A percentile compares a stretch with the other conserved stretches of the same genome.
These are phyloP conservation scores for Tricholoma matsutake DNA, from an alignment of 768 basidiomycete genomes.

Conservation along the genomic window DNA sequence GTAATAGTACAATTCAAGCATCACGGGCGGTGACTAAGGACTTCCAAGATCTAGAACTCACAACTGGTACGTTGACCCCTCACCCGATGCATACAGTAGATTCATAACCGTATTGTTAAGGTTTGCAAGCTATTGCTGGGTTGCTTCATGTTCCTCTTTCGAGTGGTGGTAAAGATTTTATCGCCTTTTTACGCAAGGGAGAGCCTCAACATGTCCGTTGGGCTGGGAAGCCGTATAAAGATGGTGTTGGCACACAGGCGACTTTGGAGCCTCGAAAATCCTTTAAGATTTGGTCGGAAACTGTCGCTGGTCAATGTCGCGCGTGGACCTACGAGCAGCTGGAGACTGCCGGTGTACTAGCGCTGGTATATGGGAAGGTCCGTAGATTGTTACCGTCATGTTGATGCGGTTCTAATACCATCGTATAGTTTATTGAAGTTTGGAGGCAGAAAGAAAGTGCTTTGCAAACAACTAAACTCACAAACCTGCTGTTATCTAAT, in stretches of 20 bases:
- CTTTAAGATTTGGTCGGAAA: constrained; percentile 80
- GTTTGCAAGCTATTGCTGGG: constrained; percentile 66
- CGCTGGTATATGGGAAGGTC: constrained; percentile 75
- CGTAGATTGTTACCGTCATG: background rate
- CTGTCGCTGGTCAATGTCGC: constrained; percentile 61
- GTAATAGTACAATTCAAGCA: constrained; percentile 58
- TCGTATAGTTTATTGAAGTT: constrained; percentile 74
- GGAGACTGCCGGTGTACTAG: constrained; percentile 77
- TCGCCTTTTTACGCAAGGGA: constrained; percentile 76
- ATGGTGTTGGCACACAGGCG: constrained; percentile 29
- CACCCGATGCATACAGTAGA: background rate
- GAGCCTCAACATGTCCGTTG: constrained; percentile 69
- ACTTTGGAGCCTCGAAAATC: constrained; percentile 72
- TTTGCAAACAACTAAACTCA: constrained; percentile 66
- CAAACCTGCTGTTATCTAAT: constrained; percentile 72
- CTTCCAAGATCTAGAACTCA: constrained; percentile 67
- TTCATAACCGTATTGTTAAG: constrained; percentile 19
- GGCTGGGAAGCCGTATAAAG: constrained; percentile 71
- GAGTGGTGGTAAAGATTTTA: constrained; percentile 71
- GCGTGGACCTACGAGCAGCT: constrained; percentile 82
- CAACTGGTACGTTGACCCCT: constrained; percentile 32
- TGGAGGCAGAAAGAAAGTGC: constrained; percentile 83
- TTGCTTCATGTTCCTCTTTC: constrained; percentile 76
- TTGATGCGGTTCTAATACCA: background rate
- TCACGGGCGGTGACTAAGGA: constrained; percentile 66